Conservation (phyloP, 805 yeast genomes). For the Lipomyces mesembrius region DNA sequence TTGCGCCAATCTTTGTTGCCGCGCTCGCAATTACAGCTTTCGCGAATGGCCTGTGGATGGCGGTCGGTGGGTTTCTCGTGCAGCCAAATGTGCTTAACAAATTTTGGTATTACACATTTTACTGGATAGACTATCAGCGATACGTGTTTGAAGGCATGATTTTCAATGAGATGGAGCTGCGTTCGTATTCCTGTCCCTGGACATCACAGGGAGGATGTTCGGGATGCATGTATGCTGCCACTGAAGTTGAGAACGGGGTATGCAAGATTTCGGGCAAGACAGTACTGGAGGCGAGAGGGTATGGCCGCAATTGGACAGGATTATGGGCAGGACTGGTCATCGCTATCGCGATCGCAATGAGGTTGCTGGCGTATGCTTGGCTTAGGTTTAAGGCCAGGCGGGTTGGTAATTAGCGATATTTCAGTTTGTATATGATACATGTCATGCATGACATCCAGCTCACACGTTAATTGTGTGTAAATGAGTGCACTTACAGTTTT, state of each 20-base stretch:
- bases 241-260: constrained; percentile 37
- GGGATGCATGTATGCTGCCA: constrained; percentile 47
- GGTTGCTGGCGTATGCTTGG: constrained; percentile 44
- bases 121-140: constrained; percentile 51
- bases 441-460: too few relatives aligned
- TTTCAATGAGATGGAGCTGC: constrained; percentile 48
- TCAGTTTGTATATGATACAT: too few relatives aligned
- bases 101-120: constrained; percentile 52
- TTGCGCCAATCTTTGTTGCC: constrained; percentile 49
- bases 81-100: constrained; percentile 41
- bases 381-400: background rate
- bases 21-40: constrained; percentile 51
- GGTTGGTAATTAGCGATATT: background rate
- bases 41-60: constrained; percentile 53
- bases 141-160: constrained; percentile 53
- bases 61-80: constrained; percentile 51
- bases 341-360: constrained; percentile 44
- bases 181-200: constrained; percentile 42
- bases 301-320: constrained; percentile 43
- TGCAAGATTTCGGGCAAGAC: constrained; percentile 48
- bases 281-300: constrained; percentile 46
- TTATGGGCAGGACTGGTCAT: constrained; percentile 49
- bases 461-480: too few relatives aligned
- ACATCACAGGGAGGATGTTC: constrained; percentile 41
- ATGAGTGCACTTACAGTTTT: too few relatives aligned